A percentile compares a stretch with the other conserved stretches of the same genome.
Conservation (phyloP, 2,329 filamentous ascomycete species). For the Sporothrix brasiliensis region DNA sequence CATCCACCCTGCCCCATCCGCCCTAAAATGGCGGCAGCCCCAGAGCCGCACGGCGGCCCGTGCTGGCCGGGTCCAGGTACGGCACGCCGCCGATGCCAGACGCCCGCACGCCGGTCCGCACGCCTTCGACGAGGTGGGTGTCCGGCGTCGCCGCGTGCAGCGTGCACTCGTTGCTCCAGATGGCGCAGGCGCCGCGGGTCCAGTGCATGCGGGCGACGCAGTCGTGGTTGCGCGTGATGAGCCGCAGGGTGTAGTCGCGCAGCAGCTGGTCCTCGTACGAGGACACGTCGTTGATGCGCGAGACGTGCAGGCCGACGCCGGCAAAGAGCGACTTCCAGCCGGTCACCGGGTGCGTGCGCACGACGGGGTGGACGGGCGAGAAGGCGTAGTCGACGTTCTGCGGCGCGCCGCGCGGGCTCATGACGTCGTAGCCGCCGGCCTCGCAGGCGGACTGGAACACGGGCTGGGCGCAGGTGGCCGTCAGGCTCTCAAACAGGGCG, state of each 20-base stretch:
- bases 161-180: conserved; percentile 62
- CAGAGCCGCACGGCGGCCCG: background rate
- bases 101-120: conserved; percentile 53
- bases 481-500: conserved; percentile 60
- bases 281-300: conserved; percentile 54
- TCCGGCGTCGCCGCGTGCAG: conserved; percentile 60
- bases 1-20: background rate
- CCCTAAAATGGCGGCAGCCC: background rate
- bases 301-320: conserved; percentile 53
- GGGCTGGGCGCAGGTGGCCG: conserved; percentile 57
- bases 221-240: conserved; percentile 59
- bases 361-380: conserved; percentile 56
- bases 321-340: conserved; percentile 61
- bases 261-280: conserved; percentile 53
- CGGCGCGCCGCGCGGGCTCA: conserved; percentile 51
- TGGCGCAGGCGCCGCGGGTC: conserved; percentile 53
- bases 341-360: conserved; percentile 61
- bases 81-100: conserved; percentile 58
- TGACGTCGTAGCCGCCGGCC: conserved; percentile 46
- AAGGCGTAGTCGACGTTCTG: conserved; percentile 54
- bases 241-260: conserved; percentile 53
- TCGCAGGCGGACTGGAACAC: conserved; percentile 53
- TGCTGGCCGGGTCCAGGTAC: conserved; percentile 54
- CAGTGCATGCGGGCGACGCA: conserved; percentile 55
- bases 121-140: conserved; percentile 49